phyloP scores from a whole-genome alignment of 306 rosid genomes.

The Comarum palustre region DNA sequence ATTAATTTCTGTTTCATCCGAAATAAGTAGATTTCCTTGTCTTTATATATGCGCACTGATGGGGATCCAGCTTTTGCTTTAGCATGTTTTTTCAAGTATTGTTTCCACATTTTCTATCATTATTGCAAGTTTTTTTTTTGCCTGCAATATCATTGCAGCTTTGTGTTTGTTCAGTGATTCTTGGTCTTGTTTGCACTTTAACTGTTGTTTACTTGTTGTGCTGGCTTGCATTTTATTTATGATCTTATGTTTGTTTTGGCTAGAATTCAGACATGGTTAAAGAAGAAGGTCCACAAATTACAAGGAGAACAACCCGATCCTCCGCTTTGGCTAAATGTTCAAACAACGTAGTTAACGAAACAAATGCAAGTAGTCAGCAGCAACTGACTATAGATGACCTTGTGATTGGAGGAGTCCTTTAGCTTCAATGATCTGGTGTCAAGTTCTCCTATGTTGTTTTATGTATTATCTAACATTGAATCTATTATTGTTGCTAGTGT shows the following conservation, averaged over 20 bases:
- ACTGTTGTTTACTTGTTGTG: too few relatives aligned
- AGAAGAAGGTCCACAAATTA: constrained; percentile 44
- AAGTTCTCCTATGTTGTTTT: constrained; percentile 47
- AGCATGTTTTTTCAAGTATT: too few relatives aligned
- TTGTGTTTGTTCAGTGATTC: too few relatives aligned
- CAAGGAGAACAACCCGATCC: constrained; percentile 67
- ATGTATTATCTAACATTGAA: constrained; percentile 19
- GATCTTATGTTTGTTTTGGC: background rate
- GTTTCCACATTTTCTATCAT: too few relatives aligned
- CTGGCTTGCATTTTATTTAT: background rate
- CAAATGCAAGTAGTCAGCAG: constrained; percentile 33
- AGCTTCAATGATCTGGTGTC: constrained; percentile 55
- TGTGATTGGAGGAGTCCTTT: constrained; percentile 61
- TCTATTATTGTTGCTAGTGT: constrained; percentile 48
- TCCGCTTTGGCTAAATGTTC: constrained; percentile 37
- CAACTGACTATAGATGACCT: constrained; percentile 55
- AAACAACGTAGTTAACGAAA: constrained; percentile 29
- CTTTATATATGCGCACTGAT: too few relatives aligned
- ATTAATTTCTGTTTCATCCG: background rate
- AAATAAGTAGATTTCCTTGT: too few relatives aligned
- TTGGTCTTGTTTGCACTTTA: too few relatives aligned
- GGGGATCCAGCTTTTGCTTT: too few relatives aligned
- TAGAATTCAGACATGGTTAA: constrained; percentile 41
- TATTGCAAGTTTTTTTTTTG: too few relatives aligned
- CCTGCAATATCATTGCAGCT: too few relatives aligned